Evolutionary conservation across 495 filamentous ascomycete genomes (phyloP).

Genomic region (Rhizodiscina lignyota): DNA sequence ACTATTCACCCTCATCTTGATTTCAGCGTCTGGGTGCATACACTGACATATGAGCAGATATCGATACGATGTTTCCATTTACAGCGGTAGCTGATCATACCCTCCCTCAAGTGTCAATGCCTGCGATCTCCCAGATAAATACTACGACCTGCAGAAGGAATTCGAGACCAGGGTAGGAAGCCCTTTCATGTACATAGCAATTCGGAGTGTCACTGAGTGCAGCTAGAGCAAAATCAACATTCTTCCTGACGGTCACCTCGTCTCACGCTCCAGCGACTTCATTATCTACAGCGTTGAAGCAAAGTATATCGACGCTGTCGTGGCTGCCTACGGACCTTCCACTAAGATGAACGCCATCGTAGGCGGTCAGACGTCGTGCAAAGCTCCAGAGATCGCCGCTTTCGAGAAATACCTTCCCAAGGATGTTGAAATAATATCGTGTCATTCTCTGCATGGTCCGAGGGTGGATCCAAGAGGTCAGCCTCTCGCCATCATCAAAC

Average conservation of each 20-base stretch:
- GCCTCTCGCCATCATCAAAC: slow-evolving; percentile 81
- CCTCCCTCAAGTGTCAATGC: slow-evolving; percentile 58
- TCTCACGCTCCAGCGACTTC: slow-evolving; percentile 86
- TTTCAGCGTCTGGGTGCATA: no score
- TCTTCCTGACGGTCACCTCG: slow-evolving; percentile 80
- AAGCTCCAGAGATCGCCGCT: slow-evolving; percentile 86
- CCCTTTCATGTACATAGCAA: slow-evolving; percentile 13
- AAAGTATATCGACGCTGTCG: slow-evolving; percentile 69
- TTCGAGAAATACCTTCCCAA: slow-evolving; percentile 76
- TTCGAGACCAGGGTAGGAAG: slow-evolving; percentile 54
- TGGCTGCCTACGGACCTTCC: slow-evolving; percentile 73
- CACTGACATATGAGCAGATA: no score
- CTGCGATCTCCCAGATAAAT: slow-evolving; percentile 78
- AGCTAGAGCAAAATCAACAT: slow-evolving; percentile 56
- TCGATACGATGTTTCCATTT: no score
- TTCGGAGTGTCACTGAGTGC: slow-evolving; percentile 36
- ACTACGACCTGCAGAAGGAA: slow-evolving; percentile 56
- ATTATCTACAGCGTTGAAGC: slow-evolving; percentile 98
- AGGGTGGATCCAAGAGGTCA: slow-evolving; percentile 75
- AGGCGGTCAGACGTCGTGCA: slow-evolving; percentile 95
- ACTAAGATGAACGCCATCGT: slow-evolving; percentile 90
- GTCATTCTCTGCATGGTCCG: slow-evolving; percentile 91
- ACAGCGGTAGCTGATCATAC: background rate
- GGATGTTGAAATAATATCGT: slow-evolving; percentile 89
- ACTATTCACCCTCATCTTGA: no score